Percentiles rank a stretch among this genome's conserved stretches.
These are phyloP conservation scores for Botrytis cinerea DNA, from an alignment of 2,329 filamentous ascomycete species.

Conservation along the genomic window DNA sequence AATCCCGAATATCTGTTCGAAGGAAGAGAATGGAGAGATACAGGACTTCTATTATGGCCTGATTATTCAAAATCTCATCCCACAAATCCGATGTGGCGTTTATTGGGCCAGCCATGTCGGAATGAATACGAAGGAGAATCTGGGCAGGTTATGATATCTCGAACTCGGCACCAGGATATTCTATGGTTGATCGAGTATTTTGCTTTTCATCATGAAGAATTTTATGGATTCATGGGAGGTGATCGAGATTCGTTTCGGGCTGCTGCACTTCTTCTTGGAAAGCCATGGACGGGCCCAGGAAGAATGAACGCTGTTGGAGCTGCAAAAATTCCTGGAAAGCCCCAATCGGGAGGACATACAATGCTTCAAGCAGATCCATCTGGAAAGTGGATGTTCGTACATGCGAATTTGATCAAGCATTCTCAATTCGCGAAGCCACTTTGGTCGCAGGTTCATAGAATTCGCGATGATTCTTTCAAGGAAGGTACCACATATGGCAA, in stretches of 20 bases:
- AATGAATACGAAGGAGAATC: slow-evolving; percentile 33
- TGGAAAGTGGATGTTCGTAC: slow-evolving; percentile 33
- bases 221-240: slow-evolving; percentile 32
- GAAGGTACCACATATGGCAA: slow-evolving; percentile 29
- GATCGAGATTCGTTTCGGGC: slow-evolving; percentile 32
- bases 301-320: slow-evolving; percentile 27
- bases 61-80: slow-evolving; percentile 32
- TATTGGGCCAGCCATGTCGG: slow-evolving; percentile 27
- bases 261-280: slow-evolving; percentile 27
- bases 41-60: slow-evolving; percentile 31
- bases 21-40: slow-evolving; percentile 28
- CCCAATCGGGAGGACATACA: slow-evolving; percentile 29
- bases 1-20: slow-evolving; percentile 31
- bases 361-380: slow-evolving; percentile 32
- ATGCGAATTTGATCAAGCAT: slow-evolving; percentile 34
- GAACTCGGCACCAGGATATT: slow-evolving; percentile 28
- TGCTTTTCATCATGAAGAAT: slow-evolving; percentile 28
- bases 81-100: slow-evolving; percentile 31
- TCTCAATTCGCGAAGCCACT: slow-evolving; percentile 25
- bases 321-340: neutral
- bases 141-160: slow-evolving; percentile 30
- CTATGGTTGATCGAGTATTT: slow-evolving; percentile 34
- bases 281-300: slow-evolving; percentile 29
- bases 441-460: slow-evolving; percentile 30
- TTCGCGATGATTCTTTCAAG: slow-evolving; percentile 26